These are phyloP conservation scores for Lachancea lanzarotensis DNA, from an alignment of 805 yeast species.

Conservation along the genomic window DNA sequence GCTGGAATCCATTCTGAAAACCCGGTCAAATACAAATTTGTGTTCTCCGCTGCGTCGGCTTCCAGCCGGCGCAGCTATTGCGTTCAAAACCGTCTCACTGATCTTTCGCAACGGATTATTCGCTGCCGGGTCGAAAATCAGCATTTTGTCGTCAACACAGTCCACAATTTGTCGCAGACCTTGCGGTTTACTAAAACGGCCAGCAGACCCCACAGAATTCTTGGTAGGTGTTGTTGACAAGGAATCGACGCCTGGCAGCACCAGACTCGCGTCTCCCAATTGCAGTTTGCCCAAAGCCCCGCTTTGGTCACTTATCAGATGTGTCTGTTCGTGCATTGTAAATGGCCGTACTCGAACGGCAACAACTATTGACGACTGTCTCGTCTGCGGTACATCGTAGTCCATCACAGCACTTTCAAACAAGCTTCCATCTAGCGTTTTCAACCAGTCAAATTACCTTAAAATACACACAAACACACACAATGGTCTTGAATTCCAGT, in stretches of 20 bases:
- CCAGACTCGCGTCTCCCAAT: constrained; percentile 6
- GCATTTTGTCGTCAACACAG: constrained; percentile 79
- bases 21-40: constrained; percentile 71
- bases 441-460: neutral
- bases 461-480: neutral
- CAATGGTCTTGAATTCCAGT: too few relatives aligned
- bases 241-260: constrained; percentile 6
- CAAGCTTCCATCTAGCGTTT: neutral
- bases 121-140: constrained; percentile 80
- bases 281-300: constrained; percentile 1
- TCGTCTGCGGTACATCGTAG: constrained; percentile 8
- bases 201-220: too few relatives aligned
- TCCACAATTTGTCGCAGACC: constrained; percentile 66
- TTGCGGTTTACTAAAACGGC: constrained; percentile 31
- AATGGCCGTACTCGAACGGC: constrained; percentile 84
- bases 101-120: constrained; percentile 46
- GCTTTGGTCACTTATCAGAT: constrained; percentile 36
- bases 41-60: constrained; percentile 43
- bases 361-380: constrained; percentile 60
- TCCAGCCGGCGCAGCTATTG: constrained; percentile 20
- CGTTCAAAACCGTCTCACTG: constrained; percentile 25
- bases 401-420: constrained; percentile 1
- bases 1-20: constrained; percentile 59
- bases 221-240: constrained; percentile 6
- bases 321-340: constrained; percentile 49